Conservation (phyloP, 352 stramenopile genomes). For the Pythium pectinolyticum region DNA sequence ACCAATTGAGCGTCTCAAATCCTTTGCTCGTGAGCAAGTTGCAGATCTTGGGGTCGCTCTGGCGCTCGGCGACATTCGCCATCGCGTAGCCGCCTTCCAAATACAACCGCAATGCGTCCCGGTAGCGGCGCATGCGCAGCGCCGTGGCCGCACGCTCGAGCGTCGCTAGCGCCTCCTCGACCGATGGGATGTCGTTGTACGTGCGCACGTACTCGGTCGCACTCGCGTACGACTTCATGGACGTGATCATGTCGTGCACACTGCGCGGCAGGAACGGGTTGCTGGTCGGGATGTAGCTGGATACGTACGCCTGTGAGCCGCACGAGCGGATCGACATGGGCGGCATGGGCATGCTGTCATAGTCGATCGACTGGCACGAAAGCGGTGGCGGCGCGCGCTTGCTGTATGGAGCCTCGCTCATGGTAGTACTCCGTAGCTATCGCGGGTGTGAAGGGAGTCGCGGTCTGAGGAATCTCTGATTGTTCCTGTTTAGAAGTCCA, state of each 20-base stretch:
- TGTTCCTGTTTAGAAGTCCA: too few relatives aligned
- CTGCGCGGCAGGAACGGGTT: slow-evolving; percentile 55
- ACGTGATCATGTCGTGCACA: slow-evolving; percentile 75
- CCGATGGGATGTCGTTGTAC: slow-evolving; percentile 70
- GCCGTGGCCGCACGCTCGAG: slow-evolving; percentile 69
- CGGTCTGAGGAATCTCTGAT: too few relatives aligned
- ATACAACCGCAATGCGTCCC: slow-evolving; percentile 80
- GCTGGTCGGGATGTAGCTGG: slow-evolving; percentile 71
- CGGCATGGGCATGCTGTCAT: slow-evolving; percentile 57
- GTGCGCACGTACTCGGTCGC: slow-evolving; percentile 72
- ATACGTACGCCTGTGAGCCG: slow-evolving; percentile 74
- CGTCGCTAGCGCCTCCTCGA: slow-evolving; percentile 76
- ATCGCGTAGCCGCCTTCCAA: slow-evolving; percentile 84
- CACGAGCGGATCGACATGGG: slow-evolving; percentile 70
- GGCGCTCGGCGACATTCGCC: slow-evolving; percentile 75
- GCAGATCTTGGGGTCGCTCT: slow-evolving; percentile 80
- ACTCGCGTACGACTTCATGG: slow-evolving; percentile 76
- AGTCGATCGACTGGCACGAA: slow-evolving; percentile 48
- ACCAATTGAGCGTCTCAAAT: slow-evolving; percentile 88
- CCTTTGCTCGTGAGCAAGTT: slow-evolving; percentile 86
- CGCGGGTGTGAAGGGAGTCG: too few relatives aligned
- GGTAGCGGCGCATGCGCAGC: slow-evolving; percentile 63
- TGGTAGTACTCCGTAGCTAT: not conserved
- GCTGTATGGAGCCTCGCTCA: not conserved
- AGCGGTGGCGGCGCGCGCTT: slow-evolving; percentile 14